A percentile compares a stretch with the other conserved stretches of the same genome.
phyloP scores from a whole-genome alignment of 2,329 filamentous ascomycete species.

The Gaeumannomyces sp. region DNA sequence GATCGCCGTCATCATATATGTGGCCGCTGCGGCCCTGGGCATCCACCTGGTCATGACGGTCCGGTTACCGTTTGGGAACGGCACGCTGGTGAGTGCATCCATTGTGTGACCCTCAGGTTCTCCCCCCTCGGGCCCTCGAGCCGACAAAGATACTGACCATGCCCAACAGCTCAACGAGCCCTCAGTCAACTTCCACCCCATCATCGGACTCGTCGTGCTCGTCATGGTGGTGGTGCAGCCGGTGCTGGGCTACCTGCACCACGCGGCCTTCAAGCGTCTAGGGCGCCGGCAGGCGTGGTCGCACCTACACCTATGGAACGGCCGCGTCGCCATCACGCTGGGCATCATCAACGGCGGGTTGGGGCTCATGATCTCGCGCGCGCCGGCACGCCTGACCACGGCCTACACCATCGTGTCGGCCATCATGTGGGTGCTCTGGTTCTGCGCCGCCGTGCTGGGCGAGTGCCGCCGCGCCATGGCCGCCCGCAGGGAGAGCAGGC shows the following conservation, averaged over 20 bases:
- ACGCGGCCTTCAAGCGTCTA: conserved; percentile 31
- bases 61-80: conserved; percentile 23
- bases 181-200: conserved; percentile 34
- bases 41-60: conserved; percentile 32
- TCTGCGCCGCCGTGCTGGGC: conserved; percentile 24
- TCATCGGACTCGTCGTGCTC: conserved; percentile 39
- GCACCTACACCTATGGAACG: conserved; percentile 36
- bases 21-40: conserved; percentile 35
- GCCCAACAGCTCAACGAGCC: conserved; percentile 23
- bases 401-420: conserved; percentile 34
- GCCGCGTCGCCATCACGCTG: conserved; percentile 31
- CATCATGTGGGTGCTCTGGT: conserved; percentile 32
- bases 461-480: conserved; percentile 23
- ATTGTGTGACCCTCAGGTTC: background rate
- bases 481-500: conserved; percentile 13
- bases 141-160: background rate
- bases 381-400: conserved; percentile 21
- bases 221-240: conserved; percentile 34
- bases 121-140: no score
- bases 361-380: conserved; percentile 32
- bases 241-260: conserved; percentile 35
- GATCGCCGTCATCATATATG: conserved; percentile 29
- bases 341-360: conserved; percentile 41
- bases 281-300: conserved; percentile 34
- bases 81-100: conserved; percentile 25